Conservation (phyloP, 768 basidiomycete genomes). For the Termitomyces sp. region DNA sequence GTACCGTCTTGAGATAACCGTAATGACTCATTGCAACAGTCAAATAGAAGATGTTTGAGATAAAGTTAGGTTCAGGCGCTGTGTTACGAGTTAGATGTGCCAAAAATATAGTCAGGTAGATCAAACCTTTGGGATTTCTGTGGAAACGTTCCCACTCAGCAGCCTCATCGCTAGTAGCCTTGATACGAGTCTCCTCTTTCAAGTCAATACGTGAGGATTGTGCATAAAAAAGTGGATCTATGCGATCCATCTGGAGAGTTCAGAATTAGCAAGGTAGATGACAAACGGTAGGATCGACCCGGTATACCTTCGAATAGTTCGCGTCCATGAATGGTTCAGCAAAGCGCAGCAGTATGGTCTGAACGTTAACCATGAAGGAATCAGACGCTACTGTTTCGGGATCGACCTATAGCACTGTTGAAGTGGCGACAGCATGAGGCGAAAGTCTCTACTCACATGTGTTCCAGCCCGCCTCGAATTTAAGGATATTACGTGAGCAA, state of each 20-base stretch:
- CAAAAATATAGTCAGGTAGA: not conserved
- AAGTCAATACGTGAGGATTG: slow-evolving; percentile 68
- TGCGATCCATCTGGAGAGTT: slow-evolving; percentile 70
- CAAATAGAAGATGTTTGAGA: slow-evolving; percentile 92
- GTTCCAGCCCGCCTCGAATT: slow-evolving; percentile 90
- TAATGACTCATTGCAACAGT: slow-evolving; percentile 85
- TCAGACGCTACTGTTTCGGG: slow-evolving; percentile 82
- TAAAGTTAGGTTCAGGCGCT: slow-evolving; percentile 82
- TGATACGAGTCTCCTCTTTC: slow-evolving; percentile 89
- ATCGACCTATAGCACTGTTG: slow-evolving; percentile 53
- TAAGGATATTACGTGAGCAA: slow-evolving; percentile 64
- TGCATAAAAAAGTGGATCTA: slow-evolving; percentile 79
- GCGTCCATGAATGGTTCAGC: slow-evolving; percentile 96
- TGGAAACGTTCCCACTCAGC: slow-evolving; percentile 60
- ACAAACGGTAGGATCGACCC: not conserved
- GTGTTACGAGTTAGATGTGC: slow-evolving; percentile 2
- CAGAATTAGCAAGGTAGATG: not conserved
- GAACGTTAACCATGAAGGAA: slow-evolving; percentile 89
- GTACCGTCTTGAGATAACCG: slow-evolving; percentile 78
- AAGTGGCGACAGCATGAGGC: not conserved
- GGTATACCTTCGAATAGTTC: slow-evolving; percentile 71
- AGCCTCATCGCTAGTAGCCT: slow-evolving; percentile 86
- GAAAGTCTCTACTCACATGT: slow-evolving; percentile 45
- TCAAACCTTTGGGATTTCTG: slow-evolving; percentile 35
- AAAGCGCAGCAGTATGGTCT: slow-evolving; percentile 76